Evolutionary conservation across 2,329 filamentous ascomycete genomes (phyloP).

Genomic region (Neofusicoccum sp.): DNA sequence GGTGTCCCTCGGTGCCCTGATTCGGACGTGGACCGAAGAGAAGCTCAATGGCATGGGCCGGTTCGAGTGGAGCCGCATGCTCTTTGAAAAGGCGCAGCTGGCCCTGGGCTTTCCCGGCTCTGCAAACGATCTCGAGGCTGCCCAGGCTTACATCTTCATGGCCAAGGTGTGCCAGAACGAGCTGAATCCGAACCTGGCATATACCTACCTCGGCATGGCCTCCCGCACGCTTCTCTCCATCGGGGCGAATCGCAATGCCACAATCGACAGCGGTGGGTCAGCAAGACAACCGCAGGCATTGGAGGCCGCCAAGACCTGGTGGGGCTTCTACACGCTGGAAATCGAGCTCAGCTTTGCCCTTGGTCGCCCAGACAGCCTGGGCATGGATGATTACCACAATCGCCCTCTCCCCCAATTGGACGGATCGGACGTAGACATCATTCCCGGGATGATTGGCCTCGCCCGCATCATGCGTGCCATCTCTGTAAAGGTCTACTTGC

Average conservation of each 20-base stretch:
- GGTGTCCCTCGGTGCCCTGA: slow-evolving; percentile 50
- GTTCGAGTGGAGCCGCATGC: slow-evolving; percentile 50
- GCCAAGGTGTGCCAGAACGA: slow-evolving; percentile 56
- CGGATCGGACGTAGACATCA: slow-evolving; percentile 41
- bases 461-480: slow-evolving; percentile 45
- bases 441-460: slow-evolving; percentile 46
- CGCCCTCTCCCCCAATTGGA: slow-evolving; percentile 35
- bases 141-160: slow-evolving; percentile 53
- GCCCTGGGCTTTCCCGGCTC: slow-evolving; percentile 46
- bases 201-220: slow-evolving; percentile 53
- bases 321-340: slow-evolving; percentile 27
- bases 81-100: slow-evolving; percentile 48
- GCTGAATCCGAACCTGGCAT: slow-evolving; percentile 51
- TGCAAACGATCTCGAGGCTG: slow-evolving; percentile 51
- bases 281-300: slow-evolving; percentile 10
- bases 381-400: slow-evolving; percentile 54
- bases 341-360: slow-evolving; percentile 48
- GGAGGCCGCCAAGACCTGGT: slow-evolving; percentile 25
- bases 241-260: slow-evolving; percentile 49
- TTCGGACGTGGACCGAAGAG: slow-evolving; percentile 49
- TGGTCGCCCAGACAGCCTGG: slow-evolving; percentile 52
- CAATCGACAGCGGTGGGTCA: neutral
- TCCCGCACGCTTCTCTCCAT: slow-evolving; percentile 52
- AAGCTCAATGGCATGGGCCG: slow-evolving; percentile 48
- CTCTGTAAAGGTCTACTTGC: slow-evolving; percentile 45